These are phyloP conservation scores for Esteya vermicola DNA, from an alignment of 2,329 filamentous ascomycete genomes.

Conservation along the genomic window DNA sequence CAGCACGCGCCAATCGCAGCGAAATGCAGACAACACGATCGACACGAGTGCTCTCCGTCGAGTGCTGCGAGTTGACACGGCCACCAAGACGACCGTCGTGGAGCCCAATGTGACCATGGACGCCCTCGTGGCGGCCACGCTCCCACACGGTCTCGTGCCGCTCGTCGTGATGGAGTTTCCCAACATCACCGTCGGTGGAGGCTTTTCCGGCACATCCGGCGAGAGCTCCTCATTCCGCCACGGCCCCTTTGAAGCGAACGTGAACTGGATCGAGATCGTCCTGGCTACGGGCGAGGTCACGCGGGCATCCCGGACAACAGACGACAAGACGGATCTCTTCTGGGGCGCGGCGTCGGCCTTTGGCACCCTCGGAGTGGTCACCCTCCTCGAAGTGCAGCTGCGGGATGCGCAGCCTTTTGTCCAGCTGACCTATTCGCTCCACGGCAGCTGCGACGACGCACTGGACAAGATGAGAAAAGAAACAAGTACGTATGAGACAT, in stretches of 20 bases:
- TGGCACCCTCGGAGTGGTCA: conserved; percentile 48
- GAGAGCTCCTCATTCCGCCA: conserved; percentile 54
- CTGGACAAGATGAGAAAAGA: conserved; percentile 15
- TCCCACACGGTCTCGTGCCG: conserved; percentile 40
- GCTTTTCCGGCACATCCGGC: conserved; percentile 50
- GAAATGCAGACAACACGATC: conserved; percentile 38
- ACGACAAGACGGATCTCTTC: conserved; percentile 38
- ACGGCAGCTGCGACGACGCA: conserved; percentile 25
- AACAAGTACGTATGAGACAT: conserved; percentile 5
- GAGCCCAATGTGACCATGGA: conserved; percentile 60
- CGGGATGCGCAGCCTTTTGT: conserved; percentile 38
- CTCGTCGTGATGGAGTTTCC: conserved; percentile 60
- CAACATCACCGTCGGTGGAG: conserved; percentile 54
- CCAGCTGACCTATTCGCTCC: conserved; percentile 37
- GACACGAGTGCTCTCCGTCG: conserved; percentile 51
- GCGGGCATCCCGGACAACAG: conserved; percentile 23
- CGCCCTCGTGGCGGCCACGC: conserved; percentile 42
- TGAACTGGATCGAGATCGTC: conserved; percentile 49
- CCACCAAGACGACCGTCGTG: conserved; percentile 39
- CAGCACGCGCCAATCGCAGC: conserved; percentile 48
- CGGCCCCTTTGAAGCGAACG: conserved; percentile 50
- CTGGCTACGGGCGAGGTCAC: conserved; percentile 42
- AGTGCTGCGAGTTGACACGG: conserved; percentile 45
- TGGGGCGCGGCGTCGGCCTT: conserved; percentile 43
- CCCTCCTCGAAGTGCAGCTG: conserved; percentile 42